Evolutionary conservation across 2,329 filamentous ascomycete genomes (phyloP).

Genomic region (Onygenales sp.): DNA sequence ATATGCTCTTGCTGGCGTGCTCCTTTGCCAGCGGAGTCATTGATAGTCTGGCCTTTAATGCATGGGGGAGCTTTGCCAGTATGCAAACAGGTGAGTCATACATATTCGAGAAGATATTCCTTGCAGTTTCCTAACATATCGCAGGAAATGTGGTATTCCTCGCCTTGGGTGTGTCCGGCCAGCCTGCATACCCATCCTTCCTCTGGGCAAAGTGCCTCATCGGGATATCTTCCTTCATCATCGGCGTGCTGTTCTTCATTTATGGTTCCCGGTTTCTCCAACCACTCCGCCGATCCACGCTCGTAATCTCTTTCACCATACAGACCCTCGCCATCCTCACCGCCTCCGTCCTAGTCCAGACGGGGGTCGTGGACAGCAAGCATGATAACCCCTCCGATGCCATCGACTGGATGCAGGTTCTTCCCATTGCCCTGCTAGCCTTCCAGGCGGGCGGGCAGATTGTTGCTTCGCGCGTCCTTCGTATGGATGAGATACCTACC

Average conservation of each 20-base stretch:
- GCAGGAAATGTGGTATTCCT: slow-evolving; percentile 37
- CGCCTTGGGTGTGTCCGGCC: slow-evolving; percentile 31
- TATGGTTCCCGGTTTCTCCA: slow-evolving; percentile 21
- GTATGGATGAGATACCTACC: slow-evolving; percentile 31
- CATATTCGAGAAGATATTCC: not conserved
- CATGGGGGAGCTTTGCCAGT: slow-evolving; percentile 13
- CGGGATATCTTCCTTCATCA: slow-evolving; percentile 29
- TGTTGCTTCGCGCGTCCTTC: slow-evolving; percentile 26
- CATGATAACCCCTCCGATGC: slow-evolving; percentile 21
- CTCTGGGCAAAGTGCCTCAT: slow-evolving; percentile 36
- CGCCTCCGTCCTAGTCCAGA: slow-evolving; percentile 27
- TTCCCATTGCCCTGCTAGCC: slow-evolving; percentile 29
- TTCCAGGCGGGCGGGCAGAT: slow-evolving; percentile 35
- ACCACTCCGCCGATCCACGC: slow-evolving; percentile 27
- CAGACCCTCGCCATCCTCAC: slow-evolving; percentile 27
- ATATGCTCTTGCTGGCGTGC: slow-evolving; percentile 10
- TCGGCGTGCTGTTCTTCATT: slow-evolving; percentile 32
- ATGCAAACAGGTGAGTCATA: slow-evolving; percentile 12
- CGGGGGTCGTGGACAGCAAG: slow-evolving; percentile 21
- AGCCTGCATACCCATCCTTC: slow-evolving; percentile 29
- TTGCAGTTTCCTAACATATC: not conserved
- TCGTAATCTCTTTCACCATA: slow-evolving; percentile 30
- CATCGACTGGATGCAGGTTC: slow-evolving; percentile 27
- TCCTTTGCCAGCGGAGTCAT: slow-evolving; percentile 12
- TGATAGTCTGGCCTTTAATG: slow-evolving; percentile 12